A percentile compares a stretch with the other conserved stretches of the same genome.
Evolutionary conservation across 2,329 filamentous ascomycete species (phyloP).

Genomic region (Chaetomiaceae sp.): DNA sequence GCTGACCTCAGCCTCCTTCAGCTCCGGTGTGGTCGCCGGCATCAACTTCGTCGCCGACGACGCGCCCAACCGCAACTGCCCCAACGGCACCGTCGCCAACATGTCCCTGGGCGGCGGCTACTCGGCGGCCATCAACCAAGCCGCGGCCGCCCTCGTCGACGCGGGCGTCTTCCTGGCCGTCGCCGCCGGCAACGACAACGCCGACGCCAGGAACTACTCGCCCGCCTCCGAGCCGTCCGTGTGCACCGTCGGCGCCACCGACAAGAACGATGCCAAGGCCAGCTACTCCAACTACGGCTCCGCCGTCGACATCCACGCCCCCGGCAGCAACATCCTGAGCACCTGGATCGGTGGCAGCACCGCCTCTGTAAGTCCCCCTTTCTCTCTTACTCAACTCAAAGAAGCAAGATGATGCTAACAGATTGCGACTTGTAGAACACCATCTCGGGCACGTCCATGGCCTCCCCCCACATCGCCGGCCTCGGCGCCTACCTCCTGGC

Average conservation of each 20-base stretch:
- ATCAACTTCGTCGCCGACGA: constrained; percentile 41
- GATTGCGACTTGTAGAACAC: constrained; percentile 28
- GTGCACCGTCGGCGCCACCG: constrained; percentile 52
- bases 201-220: constrained; percentile 42
- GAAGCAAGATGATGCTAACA: not conserved
- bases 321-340: constrained; percentile 44
- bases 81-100: constrained; percentile 47
- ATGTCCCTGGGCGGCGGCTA: constrained; percentile 52
- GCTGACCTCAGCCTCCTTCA: constrained; percentile 10
- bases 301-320: constrained; percentile 48
- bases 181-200: constrained; percentile 50
- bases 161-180: constrained; percentile 51
- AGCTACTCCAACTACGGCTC: constrained; percentile 51
- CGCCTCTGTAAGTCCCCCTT: constrained; percentile 22
- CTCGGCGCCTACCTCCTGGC: constrained; percentile 40
- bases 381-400: not conserved
- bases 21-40: constrained; percentile 41
- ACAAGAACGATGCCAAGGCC: constrained; percentile 37
- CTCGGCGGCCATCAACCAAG: constrained; percentile 46
- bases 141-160: constrained; percentile 42
- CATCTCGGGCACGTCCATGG: constrained; percentile 46
- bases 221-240: constrained; percentile 45
- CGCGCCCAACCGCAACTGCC: constrained; percentile 34
- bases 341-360: constrained; percentile 44
- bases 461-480: constrained; percentile 34